Conservation (phyloP, 306 rosid species). For the Cucurbita moschata region DNA sequence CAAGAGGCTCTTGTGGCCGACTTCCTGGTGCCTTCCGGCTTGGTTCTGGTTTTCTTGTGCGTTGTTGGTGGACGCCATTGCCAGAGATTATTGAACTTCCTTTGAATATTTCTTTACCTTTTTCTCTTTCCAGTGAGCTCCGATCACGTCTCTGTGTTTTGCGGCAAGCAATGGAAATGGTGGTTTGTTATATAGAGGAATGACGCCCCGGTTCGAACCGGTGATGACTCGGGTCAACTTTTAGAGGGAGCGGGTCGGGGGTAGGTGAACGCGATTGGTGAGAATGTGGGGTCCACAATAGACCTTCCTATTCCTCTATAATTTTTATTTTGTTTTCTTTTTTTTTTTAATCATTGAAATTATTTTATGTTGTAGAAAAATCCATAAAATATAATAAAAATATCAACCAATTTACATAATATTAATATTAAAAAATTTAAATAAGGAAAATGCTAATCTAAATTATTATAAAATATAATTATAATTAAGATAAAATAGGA, state of each 20-base stretch:
- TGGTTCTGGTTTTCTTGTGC: slow-evolving; percentile 40
- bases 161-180: not conserved
- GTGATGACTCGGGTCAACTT: not conserved
- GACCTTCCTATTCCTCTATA: not conserved
- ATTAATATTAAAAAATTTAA: too few relatives aligned
- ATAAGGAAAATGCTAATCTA: not conserved
- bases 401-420: too few relatives aligned
- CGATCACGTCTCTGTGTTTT: not conserved
- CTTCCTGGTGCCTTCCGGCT: slow-evolving; percentile 77
- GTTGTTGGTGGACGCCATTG: slow-evolving; percentile 58
- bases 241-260: not conserved
- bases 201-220: slow-evolving; percentile 30
- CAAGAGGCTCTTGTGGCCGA: slow-evolving; percentile 93
- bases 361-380: too few relatives aligned
- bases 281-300: not conserved
- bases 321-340: too few relatives aligned
- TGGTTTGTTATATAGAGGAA: slow-evolving; percentile 12
- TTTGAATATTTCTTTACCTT: not conserved
- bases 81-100: not conserved
- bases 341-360: too few relatives aligned
- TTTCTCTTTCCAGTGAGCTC: not conserved
- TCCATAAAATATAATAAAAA: too few relatives aligned
- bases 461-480: too few relatives aligned
- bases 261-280: not conserved
- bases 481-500: too few relatives aligned